A percentile compares a stretch with the other conserved stretches of the same genome.
phyloP scores from a whole-genome alignment of 129 eudicot species.

The Lonicera japonica region DNA sequence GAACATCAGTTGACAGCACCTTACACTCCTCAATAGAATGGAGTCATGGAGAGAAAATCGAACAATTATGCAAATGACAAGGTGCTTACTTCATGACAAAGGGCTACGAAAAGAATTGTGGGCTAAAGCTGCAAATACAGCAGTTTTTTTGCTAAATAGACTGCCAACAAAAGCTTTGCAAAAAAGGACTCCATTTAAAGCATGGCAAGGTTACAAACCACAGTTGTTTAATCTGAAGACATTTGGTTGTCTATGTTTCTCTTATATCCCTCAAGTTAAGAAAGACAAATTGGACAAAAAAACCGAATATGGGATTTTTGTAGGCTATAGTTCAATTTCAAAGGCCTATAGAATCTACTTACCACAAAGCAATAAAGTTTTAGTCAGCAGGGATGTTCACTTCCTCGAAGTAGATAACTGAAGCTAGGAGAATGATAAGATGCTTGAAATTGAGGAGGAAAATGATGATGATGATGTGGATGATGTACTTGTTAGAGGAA shows the following conservation, averaged over 20 bases:
- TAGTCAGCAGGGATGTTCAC: neutral
- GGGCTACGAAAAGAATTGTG: slow-evolving; percentile 9
- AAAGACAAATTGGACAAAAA: too few relatives aligned
- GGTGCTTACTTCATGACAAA: too few relatives aligned
- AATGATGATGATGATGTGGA: slow-evolving; percentile 4
- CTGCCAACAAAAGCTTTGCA: too few relatives aligned
- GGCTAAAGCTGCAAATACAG: slow-evolving; percentile 19
- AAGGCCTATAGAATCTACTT: slow-evolving; percentile 11
- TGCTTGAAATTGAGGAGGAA: neutral
- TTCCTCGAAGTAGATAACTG: neutral
- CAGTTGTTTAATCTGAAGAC: too few relatives aligned
- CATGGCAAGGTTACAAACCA: too few relatives aligned
- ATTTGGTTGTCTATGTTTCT: too few relatives aligned
- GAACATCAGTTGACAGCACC: too few relatives aligned
- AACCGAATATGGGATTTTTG: neutral
- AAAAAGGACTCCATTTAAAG: too few relatives aligned
- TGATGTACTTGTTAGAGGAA: slow-evolving; percentile 5
- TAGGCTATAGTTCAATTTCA: slow-evolving; percentile 1
- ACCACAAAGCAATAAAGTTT: neutral
- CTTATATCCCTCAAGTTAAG: too few relatives aligned
- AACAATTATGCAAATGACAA: slow-evolving; percentile 14
- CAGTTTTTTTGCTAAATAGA: slow-evolving; percentile 12
- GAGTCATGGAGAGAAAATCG: slow-evolving; percentile 16
- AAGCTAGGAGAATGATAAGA: neutral
- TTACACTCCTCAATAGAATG: slow-evolving; percentile 14